phyloP scores from a whole-genome alignment of 495 filamentous ascomycete species.

The Extremus antarcticus region DNA sequence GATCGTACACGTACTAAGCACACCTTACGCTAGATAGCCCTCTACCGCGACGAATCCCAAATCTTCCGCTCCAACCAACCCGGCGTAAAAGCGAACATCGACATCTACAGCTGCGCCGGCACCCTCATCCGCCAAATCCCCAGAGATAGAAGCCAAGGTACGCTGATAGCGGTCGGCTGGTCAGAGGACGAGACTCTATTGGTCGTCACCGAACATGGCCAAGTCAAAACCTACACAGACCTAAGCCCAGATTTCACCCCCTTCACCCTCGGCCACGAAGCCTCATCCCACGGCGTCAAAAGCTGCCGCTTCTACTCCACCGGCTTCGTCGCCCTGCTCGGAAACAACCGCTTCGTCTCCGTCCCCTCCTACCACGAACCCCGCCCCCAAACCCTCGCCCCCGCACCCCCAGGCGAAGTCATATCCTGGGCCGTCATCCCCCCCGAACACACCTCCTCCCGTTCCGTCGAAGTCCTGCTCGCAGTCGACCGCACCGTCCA shows the following conservation, averaged over 20 bases:
- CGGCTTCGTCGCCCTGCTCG: conserved; percentile 85
- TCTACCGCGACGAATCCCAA: conserved; percentile 81
- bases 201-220: conserved; percentile 79
- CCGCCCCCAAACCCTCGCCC: conserved; percentile 68
- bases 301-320: conserved; percentile 83
- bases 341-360: conserved; percentile 76
- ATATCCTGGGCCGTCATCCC: conserved; percentile 85
- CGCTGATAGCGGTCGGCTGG: conserved; percentile 86
- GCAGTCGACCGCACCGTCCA: conserved; percentile 79
- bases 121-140: conserved; percentile 66
- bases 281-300: conserved; percentile 76
- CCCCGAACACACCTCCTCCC: conserved; percentile 80
- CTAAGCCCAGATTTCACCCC: conserved; percentile 89
- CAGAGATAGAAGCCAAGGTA: conserved; percentile 83
- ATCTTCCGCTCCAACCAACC: conserved; percentile 63
- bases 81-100: conserved; percentile 68
- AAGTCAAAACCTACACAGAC: conserved; percentile 82
- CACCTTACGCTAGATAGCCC: conserved; percentile 42
- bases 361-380: conserved; percentile 88
- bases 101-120: conserved; percentile 87
- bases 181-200: conserved; percentile 92
- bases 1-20: neutral
- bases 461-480: conserved; percentile 85
- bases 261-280: conserved; percentile 81
- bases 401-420: conserved; percentile 65